Evolutionary conservation across 176 grass and related monocot species (phyloP), one percentile per base, ranked within the genome.

Genomic region (Carex kokanica): DNA sequence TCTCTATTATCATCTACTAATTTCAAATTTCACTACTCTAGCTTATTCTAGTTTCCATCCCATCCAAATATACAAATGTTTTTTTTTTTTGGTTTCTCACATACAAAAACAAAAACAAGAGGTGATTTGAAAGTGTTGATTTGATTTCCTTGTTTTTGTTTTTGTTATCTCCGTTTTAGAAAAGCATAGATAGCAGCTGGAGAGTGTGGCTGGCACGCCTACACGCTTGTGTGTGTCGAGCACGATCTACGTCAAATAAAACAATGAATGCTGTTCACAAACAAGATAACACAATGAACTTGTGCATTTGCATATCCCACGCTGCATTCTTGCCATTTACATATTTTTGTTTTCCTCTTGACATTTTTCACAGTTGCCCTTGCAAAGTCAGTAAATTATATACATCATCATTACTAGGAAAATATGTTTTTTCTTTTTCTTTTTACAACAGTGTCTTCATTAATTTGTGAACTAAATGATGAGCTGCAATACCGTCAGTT

Each of bases 151-250:
- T 79, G n/a, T 79, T 79, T 57, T 36, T 15, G 9, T 49, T 70
- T 71, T 71, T 71, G 1, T 71, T 38, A 17, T 41, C 12, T 40
- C 1, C 18, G 3, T 68, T 69, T 69, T 52, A 31, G 20, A 31
- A 1, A 41, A 63, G 21, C 41, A 75, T 5, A 40, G 51, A 53
- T 14, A 40, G 51, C 38, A 69, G 17, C 68, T 71, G 9, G 72
- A 49, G 87, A 90, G 88, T 56, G 93, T 88, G 93, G 90, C 78
- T 87, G 87, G 65, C 90, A 88, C 90, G 88, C 11, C 84, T 86
- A 90, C 90, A 92, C 93, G 90, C 64, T 86, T 84, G 80, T 64
- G n/a, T n/a, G 78, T 64, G 31, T 67, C 6, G 2, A 51, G 21
- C 80, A 82, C 78, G 59, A 63, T 62, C 82, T 58, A 51, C 79